A percentile compares a stretch with the other conserved stretches of the same genome.
Evolutionary conservation across 345 rosid species (phyloP).

Genomic region (Arabidopsis arenosa): DNA sequence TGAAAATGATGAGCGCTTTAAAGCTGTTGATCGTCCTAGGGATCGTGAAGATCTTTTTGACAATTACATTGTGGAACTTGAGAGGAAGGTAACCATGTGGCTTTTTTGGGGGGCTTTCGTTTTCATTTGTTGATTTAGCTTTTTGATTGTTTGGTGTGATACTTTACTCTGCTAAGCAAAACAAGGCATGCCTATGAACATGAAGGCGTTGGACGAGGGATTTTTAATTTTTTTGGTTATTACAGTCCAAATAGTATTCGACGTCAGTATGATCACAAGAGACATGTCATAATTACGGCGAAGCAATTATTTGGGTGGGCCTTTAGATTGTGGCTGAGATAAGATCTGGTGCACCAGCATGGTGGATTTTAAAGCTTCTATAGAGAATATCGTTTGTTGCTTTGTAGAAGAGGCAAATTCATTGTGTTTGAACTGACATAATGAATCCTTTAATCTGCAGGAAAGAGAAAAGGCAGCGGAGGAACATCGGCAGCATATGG

Average conservation of each 20-base stretch:
- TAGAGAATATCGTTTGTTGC: conserved; percentile 4
- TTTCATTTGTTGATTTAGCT: conserved; percentile 6
- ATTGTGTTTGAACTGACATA: conserved; percentile 7
- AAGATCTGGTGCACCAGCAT: conserved; percentile 22
- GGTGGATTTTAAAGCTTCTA: conserved; percentile 14
- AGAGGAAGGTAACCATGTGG: conserved; percentile 73
- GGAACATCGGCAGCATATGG: conserved; percentile 64
- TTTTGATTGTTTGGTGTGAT: conserved; percentile 8
- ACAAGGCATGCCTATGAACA: conserved; percentile 18
- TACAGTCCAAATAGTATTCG: conserved; percentile 23
- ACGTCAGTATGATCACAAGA: conserved; percentile 22
- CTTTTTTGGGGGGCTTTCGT: background rate
- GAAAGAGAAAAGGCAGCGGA: conserved; percentile 91
- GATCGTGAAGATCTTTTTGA: conserved; percentile 96
- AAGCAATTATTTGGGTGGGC: conserved; percentile 26
- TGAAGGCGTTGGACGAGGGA: conserved; percentile 5
- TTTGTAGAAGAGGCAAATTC: conserved; percentile 16
- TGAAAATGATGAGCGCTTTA: conserved; percentile 93
- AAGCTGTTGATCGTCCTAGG: conserved; percentile 86
- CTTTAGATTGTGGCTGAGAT: conserved; percentile 15
- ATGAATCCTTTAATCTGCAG: conserved; percentile 50
- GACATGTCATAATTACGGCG: conserved; percentile 4
- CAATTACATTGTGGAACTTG: conserved; percentile 83
- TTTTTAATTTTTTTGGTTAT: background rate
- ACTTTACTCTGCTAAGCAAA: conserved; percentile 15